phyloP scores from a whole-genome alignment of 352 stramenopile genomes.

The Globisporangium lucens region DNA sequence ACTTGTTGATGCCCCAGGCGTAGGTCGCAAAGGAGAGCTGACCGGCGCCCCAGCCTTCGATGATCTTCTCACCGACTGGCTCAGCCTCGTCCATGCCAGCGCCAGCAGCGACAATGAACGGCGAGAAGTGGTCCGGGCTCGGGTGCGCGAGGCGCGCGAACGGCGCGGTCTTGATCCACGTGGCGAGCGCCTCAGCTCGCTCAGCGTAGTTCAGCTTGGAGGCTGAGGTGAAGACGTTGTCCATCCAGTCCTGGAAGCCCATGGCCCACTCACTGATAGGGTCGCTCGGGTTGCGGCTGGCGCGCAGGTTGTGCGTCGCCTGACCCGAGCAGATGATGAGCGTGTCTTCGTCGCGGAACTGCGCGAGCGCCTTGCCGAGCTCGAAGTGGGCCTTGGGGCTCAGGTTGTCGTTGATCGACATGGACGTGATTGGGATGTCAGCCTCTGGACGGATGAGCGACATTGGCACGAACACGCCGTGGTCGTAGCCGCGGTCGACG shows the following conservation, averaged over 20 bases:
- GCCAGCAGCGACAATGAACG: constrained; percentile 44
- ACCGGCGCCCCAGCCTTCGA: constrained; percentile 27
- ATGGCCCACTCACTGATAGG: constrained; percentile 25
- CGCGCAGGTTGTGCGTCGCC: constrained; percentile 40
- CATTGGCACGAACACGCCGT: constrained; percentile 90
- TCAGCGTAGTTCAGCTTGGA: constrained; percentile 25
- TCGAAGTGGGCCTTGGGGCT: constrained; percentile 38
- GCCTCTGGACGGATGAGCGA: constrained; percentile 85
- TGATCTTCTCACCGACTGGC: constrained; percentile 28
- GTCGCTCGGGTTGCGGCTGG: constrained; percentile 15
- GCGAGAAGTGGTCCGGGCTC: constrained; percentile 47
- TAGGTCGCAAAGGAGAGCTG: constrained; percentile 44
- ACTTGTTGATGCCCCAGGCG: constrained; percentile 28
- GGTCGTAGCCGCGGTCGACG: constrained; percentile 76
- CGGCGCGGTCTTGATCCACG: constrained; percentile 34
- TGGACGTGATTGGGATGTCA: constrained; percentile 84
- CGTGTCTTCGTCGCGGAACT: constrained; percentile 61
- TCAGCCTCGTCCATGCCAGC: constrained; percentile 39
- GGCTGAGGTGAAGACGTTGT: constrained; percentile 24
- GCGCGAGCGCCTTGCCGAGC: constrained; percentile 50
- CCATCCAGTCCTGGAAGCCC: constrained; percentile 36
- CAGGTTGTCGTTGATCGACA: constrained; percentile 35
- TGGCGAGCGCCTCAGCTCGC: constrained; percentile 23
- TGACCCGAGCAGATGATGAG: constrained; percentile 72
- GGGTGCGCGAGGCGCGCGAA: constrained; percentile 35